Conservation (phyloP, 495 filamentous ascomycete species). For the Pyrenopolyporus hunteri region DNA sequence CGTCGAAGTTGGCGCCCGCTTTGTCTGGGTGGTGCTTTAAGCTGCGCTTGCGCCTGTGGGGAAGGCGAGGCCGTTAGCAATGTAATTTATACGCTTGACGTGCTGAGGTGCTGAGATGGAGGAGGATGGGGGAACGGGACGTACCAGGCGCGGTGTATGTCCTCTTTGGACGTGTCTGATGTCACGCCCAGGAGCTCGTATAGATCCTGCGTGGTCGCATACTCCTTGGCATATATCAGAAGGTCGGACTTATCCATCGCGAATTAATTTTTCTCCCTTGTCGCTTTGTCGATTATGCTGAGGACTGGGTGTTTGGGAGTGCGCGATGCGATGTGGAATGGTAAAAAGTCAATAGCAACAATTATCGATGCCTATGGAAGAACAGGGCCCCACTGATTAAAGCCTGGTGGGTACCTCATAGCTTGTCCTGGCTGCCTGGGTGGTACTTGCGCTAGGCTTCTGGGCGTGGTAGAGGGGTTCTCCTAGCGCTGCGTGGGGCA, state of each 20-base stretch:
- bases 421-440: too few species aligned
- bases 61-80: slow-evolving; percentile 7
- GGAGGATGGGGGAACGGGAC: neutral
- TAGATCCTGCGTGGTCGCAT: slow-evolving; percentile 50
- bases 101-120: neutral
- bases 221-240: slow-evolving; percentile 48
- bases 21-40: slow-evolving; percentile 61
- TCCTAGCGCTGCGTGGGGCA: too few species aligned
- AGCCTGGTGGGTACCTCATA: too few species aligned
- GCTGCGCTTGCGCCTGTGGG: slow-evolving; percentile 43
- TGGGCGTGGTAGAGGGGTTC: too few species aligned
- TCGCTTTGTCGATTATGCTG: slow-evolving; percentile 25
- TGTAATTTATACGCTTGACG: neutral
- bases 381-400: too few species aligned
- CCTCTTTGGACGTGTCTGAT: slow-evolving; percentile 47
- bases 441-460: too few species aligned
- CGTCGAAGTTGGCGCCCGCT: slow-evolving; percentile 52
- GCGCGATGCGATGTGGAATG: too few species aligned
- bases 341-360: neutral
- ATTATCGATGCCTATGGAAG: neutral
- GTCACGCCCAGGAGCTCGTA: slow-evolving; percentile 53
- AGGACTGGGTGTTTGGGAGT: too few species aligned
- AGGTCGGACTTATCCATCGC: slow-evolving; percentile 47
- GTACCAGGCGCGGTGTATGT: slow-evolving; percentile 55
- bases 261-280: neutral